Conservation (phyloP, 169 alveolate genomes). For the Cryptosporidium canis region DNA sequence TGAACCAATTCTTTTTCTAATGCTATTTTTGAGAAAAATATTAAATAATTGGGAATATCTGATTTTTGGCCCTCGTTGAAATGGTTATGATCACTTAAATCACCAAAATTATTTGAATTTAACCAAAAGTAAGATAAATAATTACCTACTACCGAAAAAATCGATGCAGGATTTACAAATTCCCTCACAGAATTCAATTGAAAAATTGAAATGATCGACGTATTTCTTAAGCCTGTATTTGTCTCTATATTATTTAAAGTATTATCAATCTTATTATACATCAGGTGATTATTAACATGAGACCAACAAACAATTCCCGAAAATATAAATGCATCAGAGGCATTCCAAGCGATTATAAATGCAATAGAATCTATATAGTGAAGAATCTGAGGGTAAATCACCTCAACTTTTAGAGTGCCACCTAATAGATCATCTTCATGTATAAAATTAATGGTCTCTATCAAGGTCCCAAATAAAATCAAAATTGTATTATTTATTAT, state of each 20-base stretch:
- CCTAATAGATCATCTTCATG: neutral
- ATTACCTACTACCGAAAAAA: constrained; percentile 35
- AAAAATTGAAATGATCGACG: constrained; percentile 30
- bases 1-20: neutral
- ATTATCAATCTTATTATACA: neutral
- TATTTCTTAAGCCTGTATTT: constrained; percentile 7
- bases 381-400: constrained; percentile 3
- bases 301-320: constrained; percentile 68
- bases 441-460: constrained; percentile 11
- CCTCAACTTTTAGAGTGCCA: neutral
- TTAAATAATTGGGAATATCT: constrained; percentile 16
- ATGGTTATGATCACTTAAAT: neutral
- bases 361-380: constrained; percentile 24
- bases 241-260: neutral
- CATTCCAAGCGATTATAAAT: constrained; percentile 58
- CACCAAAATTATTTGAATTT: neutral
- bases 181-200: constrained; percentile 3
- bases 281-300: neutral
- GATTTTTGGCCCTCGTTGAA: neutral
- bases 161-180: neutral
- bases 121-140: constrained; percentile 47
- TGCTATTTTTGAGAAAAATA: constrained; percentile 28
- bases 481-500: constrained; percentile 17
- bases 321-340: constrained; percentile 59
- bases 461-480: constrained; percentile 10